Evolutionary conservation across 2,329 filamentous ascomycete genomes (phyloP).

Genomic region (Xylariaceae sp.): DNA sequence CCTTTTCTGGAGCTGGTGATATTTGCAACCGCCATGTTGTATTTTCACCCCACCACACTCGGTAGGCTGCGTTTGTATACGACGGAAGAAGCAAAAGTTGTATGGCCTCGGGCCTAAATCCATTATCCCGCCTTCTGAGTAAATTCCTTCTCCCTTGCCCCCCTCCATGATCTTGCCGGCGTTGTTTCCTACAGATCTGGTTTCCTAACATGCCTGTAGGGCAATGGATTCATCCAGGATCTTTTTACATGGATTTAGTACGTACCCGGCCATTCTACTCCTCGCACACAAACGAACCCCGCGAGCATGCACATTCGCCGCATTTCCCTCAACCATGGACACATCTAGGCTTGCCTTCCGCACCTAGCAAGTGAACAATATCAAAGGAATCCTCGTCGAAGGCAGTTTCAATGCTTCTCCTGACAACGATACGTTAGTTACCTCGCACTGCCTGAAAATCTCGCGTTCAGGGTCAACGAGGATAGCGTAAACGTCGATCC

Average conservation of each 20-base stretch:
- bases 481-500: slow-evolving; percentile 6
- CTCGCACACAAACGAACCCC: slow-evolving; percentile 18
- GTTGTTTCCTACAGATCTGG: neutral
- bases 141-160: slow-evolving; percentile 19
- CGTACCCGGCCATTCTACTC: slow-evolving; percentile 12
- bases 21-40: slow-evolving; percentile 14
- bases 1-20: slow-evolving; percentile 1
- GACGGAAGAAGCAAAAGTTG: slow-evolving; percentile 11
- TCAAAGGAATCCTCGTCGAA: too few species aligned
- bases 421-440: slow-evolving; percentile 8
- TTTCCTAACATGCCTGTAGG: slow-evolving; percentile 5
- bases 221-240: neutral
- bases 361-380: slow-evolving; percentile 9
- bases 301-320: slow-evolving; percentile 19
- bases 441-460: slow-evolving; percentile 2
- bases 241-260: slow-evolving; percentile 8
- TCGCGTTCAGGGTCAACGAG: slow-evolving; percentile 6
- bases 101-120: neutral
- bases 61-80: slow-evolving; percentile 5
- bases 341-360: slow-evolving; percentile 7
- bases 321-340: slow-evolving; percentile 17
- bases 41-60: slow-evolving; percentile 12
- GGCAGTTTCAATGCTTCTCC: slow-evolving; percentile 14
- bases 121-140: slow-evolving; percentile 12
- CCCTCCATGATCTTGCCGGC: slow-evolving; percentile 11